Evolutionary conservation across 495 filamentous ascomycete genomes (phyloP).

Genomic region (Hypomontagnella submonticulosa): DNA sequence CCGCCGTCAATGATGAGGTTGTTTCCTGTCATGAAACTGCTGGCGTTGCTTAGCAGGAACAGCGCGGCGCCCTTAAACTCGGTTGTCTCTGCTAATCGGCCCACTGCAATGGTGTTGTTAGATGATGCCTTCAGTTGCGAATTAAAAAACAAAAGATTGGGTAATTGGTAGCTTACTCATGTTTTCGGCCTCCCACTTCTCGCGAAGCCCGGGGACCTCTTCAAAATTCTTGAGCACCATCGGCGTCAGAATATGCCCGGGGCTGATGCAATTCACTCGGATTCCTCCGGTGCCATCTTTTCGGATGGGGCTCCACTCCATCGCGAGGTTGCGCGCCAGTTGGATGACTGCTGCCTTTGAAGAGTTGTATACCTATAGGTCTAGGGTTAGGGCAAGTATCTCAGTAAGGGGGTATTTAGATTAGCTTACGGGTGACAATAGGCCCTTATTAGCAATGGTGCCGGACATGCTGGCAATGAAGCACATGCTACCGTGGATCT

Average conservation of each 20-base stretch:
- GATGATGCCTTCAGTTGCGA: not conserved
- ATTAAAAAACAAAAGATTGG: not conserved
- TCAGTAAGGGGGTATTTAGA: not conserved
- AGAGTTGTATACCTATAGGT: constrained; percentile 70
- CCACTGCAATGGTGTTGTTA: constrained; percentile 50
- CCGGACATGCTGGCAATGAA: constrained; percentile 82
- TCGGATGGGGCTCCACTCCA: constrained; percentile 71
- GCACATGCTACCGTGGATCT: constrained; percentile 75
- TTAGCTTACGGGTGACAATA: constrained; percentile 63
- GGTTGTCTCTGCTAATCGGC: constrained; percentile 68
- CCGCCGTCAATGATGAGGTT: constrained; percentile 71
- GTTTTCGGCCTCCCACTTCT: constrained; percentile 73
- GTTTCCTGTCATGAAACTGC: constrained; percentile 76
- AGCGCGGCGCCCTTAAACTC: constrained; percentile 73
- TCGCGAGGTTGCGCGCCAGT: constrained; percentile 70
- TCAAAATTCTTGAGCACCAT: constrained; percentile 77
- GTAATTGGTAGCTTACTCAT: constrained; percentile 58
- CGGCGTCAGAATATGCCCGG: constrained; percentile 77
- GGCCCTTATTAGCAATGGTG: constrained; percentile 75
- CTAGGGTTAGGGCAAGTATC: not conserved
- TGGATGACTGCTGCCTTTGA: constrained; percentile 78
- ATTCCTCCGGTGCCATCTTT: constrained; percentile 64
- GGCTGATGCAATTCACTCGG: constrained; percentile 73
- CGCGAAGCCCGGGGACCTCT: constrained; percentile 67
- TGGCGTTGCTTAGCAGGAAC: constrained; percentile 70